A percentile compares a stretch with the other conserved stretches of the same genome.
Evolutionary conservation across 2,329 filamentous ascomycete species (phyloP).

Genomic region (Penicillium sp.): DNA sequence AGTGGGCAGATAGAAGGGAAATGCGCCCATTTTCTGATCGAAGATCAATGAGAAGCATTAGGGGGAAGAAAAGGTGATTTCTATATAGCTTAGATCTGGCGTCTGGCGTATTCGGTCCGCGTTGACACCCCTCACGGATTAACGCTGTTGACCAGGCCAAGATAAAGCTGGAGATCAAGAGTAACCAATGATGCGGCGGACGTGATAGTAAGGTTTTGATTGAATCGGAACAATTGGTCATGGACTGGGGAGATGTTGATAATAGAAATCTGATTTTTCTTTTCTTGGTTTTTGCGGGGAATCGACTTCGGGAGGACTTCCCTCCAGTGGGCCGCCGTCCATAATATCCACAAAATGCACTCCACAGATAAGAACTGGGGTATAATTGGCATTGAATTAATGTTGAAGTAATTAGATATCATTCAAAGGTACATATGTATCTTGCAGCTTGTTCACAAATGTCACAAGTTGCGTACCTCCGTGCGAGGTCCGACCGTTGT

Average conservation of each 20-base stretch:
- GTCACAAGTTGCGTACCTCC: not conserved
- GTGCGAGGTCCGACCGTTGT: not conserved
- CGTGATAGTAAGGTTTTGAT: not conserved
- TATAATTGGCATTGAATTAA: not conserved
- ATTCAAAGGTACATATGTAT: not conserved
- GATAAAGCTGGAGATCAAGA: conserved; percentile 20
- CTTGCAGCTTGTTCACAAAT: not conserved
- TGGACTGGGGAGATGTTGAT: conserved; percentile 12
- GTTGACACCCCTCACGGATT: conserved; percentile 8
- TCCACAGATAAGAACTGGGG: conserved; percentile 8
- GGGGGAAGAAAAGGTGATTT: conserved; percentile 3
- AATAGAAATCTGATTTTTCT: conserved; percentile 15
- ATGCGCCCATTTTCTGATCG: conserved; percentile 26
- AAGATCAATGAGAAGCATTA: not conserved
- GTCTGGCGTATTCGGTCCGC: not conserved
- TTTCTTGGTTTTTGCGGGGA: conserved; percentile 17
- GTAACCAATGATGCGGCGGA: conserved; percentile 13
- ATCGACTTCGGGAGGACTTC: conserved; percentile 28
- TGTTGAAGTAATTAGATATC: not conserved
- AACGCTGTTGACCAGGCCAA: not conserved
- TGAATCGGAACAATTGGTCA: conserved; percentile 18
- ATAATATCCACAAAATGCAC: not conserved
- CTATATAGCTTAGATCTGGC: conserved; percentile 14
- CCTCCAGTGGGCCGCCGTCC: conserved; percentile 21
- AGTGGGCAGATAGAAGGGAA: conserved; percentile 11